A percentile compares a stretch with the other conserved stretches of the same genome.
Evolutionary conservation across 164 flowering plant species (phyloP).

Genomic region (Echeveria elegans): DNA sequence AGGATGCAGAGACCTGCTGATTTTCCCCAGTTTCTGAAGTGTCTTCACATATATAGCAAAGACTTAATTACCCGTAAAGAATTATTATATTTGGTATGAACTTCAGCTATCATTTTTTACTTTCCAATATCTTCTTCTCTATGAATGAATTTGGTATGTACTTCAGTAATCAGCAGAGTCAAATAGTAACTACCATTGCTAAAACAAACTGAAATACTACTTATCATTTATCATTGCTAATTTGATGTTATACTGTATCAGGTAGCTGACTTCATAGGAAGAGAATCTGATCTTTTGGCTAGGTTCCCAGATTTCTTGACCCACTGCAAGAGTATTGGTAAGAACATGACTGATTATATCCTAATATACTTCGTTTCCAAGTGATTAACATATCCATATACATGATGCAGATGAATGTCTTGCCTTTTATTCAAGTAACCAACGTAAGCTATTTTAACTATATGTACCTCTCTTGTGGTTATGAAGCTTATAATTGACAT

Average conservation of each 20-base stretch:
- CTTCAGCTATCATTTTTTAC: neutral
- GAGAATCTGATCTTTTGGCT: conserved; percentile 69
- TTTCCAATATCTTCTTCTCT: neutral
- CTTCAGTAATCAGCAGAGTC: neutral
- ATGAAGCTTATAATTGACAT: neutral
- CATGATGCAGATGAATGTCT: conserved; percentile 63
- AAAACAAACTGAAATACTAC: neutral
- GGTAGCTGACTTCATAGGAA: conserved; percentile 67
- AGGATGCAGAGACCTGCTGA: conserved; percentile 40
- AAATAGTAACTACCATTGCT: neutral
- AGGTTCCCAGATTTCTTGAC: conserved; percentile 64
- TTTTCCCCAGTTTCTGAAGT: conserved; percentile 61
- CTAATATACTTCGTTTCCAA: conserved; percentile 5
- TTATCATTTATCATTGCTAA: conserved; percentile 1
- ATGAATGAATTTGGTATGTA: neutral
- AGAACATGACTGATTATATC: conserved; percentile 6
- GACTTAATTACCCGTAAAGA: conserved; percentile 62
- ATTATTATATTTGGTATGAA: conserved; percentile 64
- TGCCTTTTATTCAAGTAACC: conserved; percentile 17
- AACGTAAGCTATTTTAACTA: neutral
- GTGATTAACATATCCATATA: conserved; percentile 17
- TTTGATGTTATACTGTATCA: conserved; percentile 16
- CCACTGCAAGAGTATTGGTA: conserved; percentile 66
- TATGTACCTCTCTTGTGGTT: neutral
- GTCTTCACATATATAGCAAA: conserved; percentile 55